Evolutionary conservation across 163 green algal species (phyloP).

Genomic region (Chlorella variabilis): DNA sequence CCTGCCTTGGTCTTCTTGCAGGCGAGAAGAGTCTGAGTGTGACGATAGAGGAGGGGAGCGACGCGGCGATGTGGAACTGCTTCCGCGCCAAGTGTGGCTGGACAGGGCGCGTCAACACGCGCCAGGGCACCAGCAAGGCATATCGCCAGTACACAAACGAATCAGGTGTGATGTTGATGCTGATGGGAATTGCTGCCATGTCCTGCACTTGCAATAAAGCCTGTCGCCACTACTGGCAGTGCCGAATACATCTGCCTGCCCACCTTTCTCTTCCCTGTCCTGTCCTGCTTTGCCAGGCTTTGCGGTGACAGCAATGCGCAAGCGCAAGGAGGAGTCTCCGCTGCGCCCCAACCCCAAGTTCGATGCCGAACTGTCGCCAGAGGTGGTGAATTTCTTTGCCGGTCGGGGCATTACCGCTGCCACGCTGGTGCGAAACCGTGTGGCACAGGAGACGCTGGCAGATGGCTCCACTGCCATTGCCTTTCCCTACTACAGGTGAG

Average conservation of each 20-base stretch:
- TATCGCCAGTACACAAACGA: conserved; percentile 34
- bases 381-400: conserved; percentile 57
- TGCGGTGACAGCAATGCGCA: conserved; percentile 43
- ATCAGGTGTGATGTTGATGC: neutral
- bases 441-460: conserved; percentile 42
- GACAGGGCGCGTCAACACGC: conserved; percentile 37
- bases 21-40: conserved; percentile 53
- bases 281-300: neutral
- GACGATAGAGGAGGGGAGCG: conserved; percentile 45
- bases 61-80: conserved; percentile 57
- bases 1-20: neutral
- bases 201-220: too few relatives aligned
- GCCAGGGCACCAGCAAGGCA: conserved; percentile 11
- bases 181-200: too few relatives aligned
- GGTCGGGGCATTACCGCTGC: conserved; percentile 52
- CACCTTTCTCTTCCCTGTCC: neutral
- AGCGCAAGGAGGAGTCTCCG: conserved; percentile 39
- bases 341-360: conserved; percentile 36
- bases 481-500: conserved; percentile 78
- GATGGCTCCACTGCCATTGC: conserved; percentile 55
- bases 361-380: conserved; percentile 20
- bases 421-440: conserved; percentile 45
- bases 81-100: conserved; percentile 61
- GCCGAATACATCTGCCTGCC: neutral
- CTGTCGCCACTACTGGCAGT: neutral